Conservation (phyloP, 2,329 filamentous ascomycete species). For the Tolypocladium capitatum region DNA sequence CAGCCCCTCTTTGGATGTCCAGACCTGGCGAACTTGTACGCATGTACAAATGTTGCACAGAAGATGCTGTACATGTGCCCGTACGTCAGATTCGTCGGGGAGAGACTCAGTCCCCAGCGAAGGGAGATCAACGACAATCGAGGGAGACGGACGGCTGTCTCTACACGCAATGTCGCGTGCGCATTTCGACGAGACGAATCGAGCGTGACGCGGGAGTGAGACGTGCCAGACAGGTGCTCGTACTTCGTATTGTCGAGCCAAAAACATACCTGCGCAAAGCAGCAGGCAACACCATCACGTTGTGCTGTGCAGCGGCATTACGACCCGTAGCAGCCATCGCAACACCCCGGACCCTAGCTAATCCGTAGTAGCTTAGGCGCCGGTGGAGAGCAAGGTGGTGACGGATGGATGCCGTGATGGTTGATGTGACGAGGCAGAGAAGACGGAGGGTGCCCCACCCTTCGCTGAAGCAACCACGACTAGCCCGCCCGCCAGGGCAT, state of each 20-base stretch:
- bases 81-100: neutral
- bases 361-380: neutral
- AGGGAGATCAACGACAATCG: constrained; percentile 12
- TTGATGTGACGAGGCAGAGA: neutral
- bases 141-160: constrained; percentile 7
- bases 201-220: neutral
- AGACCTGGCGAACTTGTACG: neutral
- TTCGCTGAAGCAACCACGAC: constrained; percentile 5
- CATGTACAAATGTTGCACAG: neutral
- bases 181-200: no score
- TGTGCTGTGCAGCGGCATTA: neutral
- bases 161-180: constrained; percentile 8
- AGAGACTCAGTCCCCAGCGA: constrained; percentile 1
- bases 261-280: no score
- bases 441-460: neutral
- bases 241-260: no score
- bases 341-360: neutral
- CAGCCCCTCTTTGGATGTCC: neutral
- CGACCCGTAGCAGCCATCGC: neutral
- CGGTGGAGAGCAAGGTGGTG: neutral
- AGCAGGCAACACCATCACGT: neutral
- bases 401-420: neutral
- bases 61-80: neutral
- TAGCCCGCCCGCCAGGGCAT: neutral
- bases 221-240: no score